These are phyloP conservation scores for Saccharomyces hybrid DNA, from an alignment of 1,139 yeast species.

Conservation along the genomic window DNA sequence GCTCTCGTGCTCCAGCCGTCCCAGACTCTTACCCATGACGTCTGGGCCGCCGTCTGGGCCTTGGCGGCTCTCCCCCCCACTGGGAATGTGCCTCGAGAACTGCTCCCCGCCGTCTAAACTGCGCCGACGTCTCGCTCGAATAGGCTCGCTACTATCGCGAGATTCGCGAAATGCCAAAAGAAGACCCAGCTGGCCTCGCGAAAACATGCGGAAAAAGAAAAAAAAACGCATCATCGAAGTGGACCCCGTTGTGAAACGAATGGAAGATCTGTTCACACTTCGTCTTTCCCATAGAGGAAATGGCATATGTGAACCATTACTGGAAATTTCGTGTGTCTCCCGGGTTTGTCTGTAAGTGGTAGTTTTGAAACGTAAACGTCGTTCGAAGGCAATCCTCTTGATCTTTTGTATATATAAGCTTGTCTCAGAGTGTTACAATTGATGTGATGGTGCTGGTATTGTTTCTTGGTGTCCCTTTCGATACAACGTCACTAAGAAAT, in stretches of 20 bases:
- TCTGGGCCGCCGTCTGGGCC: not conserved
- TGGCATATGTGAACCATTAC: not conserved
- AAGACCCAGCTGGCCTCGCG: not conserved
- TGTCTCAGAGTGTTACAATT: not conserved
- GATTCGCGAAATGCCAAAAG: not conserved
- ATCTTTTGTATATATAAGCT: not conserved
- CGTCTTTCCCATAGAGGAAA: not conserved
- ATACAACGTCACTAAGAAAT: not conserved
- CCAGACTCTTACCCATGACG: not conserved
- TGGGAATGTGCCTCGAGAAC: not conserved
- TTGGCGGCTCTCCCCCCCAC: not conserved
- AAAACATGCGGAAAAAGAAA: not conserved
- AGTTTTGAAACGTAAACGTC: not conserved
- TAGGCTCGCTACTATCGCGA: not conserved
- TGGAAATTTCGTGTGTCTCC: not conserved
- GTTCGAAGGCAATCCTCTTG: not conserved
- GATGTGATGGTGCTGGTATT: not conserved
- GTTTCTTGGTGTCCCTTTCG: not conserved
- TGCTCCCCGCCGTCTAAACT: not conserved
- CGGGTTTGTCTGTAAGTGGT: not conserved
- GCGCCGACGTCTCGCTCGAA: not conserved
- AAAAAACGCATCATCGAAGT: not conserved
- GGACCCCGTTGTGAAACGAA: slow-evolving; percentile 1
- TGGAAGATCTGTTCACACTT: not conserved
- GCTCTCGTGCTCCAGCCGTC: not conserved